Percentiles rank a stretch among this genome's conserved stretches.
These are phyloP conservation scores for Colletotrichum sp. DNA, from an alignment of 2,329 filamentous ascomycete species.

Conservation along the genomic window DNA sequence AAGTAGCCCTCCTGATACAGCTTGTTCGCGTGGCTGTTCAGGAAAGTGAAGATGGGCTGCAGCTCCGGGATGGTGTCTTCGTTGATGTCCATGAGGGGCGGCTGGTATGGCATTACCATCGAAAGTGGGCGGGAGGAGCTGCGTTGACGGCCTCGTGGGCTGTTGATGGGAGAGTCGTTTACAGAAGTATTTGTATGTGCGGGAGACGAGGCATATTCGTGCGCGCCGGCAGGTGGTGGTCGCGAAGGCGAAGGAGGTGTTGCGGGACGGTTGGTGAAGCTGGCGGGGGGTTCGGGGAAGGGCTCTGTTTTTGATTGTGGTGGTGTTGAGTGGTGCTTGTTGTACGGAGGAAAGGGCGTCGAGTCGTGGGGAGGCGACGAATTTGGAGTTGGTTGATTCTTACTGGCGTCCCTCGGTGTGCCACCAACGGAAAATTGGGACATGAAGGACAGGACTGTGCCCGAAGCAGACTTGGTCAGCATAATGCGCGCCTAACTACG, in stretches of 20 bases:
- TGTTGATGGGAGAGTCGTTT: conserved; percentile 47
- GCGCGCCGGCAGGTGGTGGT: conserved; percentile 24
- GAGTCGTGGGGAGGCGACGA: conserved; percentile 46
- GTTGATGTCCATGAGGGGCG: conserved; percentile 83
- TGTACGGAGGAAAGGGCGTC: conserved; percentile 24
- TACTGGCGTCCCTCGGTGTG: conserved; percentile 43
- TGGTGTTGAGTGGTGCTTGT: conserved; percentile 4
- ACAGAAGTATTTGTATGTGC: conserved; percentile 44
- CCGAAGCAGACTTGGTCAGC: conserved; percentile 19
- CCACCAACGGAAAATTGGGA: conserved; percentile 77
- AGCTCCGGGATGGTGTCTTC: conserved; percentile 90
- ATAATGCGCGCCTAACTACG: conserved; percentile 5
- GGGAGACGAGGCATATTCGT: conserved; percentile 46
- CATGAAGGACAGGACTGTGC: conserved; percentile 85
- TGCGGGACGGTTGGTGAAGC: conserved; percentile 34
- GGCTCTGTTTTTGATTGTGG: conserved; percentile 10
- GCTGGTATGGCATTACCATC: conserved; percentile 85
- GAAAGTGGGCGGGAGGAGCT: conserved; percentile 76
- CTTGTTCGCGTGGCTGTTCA: conserved; percentile 96
- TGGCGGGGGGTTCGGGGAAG: conserved; percentile 13
- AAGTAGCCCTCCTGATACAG: conserved; percentile 98
- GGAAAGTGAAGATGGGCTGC: conserved; percentile 89
- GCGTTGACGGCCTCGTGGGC: conserved; percentile 47
- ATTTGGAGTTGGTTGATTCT: conserved; percentile 42
- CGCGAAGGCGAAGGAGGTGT: conserved; percentile 32